Conservation (phyloP, 78 protist genomes). For the Polysphondylium violaceum region DNA sequence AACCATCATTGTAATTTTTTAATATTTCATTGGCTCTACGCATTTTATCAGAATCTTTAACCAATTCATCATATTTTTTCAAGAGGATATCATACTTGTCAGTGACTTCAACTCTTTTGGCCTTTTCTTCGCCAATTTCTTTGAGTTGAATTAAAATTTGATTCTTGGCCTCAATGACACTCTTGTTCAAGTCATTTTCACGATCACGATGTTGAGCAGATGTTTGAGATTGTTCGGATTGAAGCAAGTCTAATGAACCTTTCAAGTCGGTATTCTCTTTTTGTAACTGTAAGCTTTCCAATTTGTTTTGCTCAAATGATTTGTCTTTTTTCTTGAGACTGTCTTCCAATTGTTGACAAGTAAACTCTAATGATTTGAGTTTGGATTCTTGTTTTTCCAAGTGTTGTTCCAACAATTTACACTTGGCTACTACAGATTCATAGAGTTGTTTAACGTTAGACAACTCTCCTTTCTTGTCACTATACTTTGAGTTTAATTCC, state of each 20-base stretch:
- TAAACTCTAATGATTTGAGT: neutral
- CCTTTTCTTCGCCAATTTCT: conserved; percentile 8
- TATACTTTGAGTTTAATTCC: conserved; percentile 14
- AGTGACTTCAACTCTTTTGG: neutral
- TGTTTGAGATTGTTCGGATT: conserved; percentile 39
- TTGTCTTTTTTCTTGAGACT: conserved; percentile 53
- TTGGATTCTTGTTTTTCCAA: conserved; percentile 2
- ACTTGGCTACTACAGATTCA: neutral
- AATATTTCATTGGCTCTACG: neutral
- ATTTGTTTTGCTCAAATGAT: neutral
- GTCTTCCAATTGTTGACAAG: neutral
- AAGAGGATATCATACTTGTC: neutral
- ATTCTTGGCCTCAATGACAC: neutral
- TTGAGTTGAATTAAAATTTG: neutral
- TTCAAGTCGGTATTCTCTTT: conserved; percentile 13
- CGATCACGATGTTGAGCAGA: conserved; percentile 1
- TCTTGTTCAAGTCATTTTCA: conserved; percentile 17
- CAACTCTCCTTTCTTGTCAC: conserved; percentile 9
- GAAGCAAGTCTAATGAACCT: conserved; percentile 3
- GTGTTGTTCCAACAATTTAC: neutral
- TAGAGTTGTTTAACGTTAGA: neutral
- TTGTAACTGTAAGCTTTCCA: neutral
- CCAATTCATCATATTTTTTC: neutral
- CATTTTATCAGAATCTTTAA: conserved; percentile 9
- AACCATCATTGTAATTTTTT: conserved; percentile 16